A percentile compares a stretch with the other conserved stretches of the same genome.
phyloP scores from a whole-genome alignment of 2,329 filamentous ascomycete species.

The Neoascochyta sp. region DNA sequence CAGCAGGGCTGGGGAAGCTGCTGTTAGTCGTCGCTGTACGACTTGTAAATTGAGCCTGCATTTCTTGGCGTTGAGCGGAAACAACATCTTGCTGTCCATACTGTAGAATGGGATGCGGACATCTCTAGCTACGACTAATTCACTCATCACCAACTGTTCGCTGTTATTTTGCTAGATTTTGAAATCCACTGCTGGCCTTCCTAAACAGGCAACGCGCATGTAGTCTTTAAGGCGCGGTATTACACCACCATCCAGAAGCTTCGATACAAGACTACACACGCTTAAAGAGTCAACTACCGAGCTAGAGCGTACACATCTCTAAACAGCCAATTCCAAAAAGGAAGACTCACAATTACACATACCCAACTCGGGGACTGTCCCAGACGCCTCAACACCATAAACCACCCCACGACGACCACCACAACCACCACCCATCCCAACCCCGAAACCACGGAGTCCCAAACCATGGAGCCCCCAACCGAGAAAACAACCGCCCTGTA shows the following conservation, averaged over 20 bases:
- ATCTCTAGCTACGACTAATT: too few species aligned
- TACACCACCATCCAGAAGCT: conserved; percentile 5
- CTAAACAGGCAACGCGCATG: conserved; percentile 9
- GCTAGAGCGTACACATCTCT: too few species aligned
- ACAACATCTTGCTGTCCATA: too few species aligned
- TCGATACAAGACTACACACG: too few species aligned
- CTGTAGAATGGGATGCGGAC: too few species aligned
- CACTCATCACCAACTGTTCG: too few species aligned
- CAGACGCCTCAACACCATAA: neutral
- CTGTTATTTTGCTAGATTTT: too few species aligned
- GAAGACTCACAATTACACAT: too few species aligned
- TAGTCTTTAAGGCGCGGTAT: conserved; percentile 7
- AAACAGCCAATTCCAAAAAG: too few species aligned
- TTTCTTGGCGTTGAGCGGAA: neutral
- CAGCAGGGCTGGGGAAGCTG: conserved; percentile 34
- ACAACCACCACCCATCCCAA: neutral
- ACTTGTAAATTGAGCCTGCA: neutral
- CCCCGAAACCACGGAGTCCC: neutral
- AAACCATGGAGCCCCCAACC: conserved; percentile 1
- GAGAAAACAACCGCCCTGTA: conserved; percentile 34
- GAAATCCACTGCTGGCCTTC: too few species aligned
- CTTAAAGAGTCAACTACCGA: too few species aligned
- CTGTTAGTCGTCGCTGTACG: conserved; percentile 16
- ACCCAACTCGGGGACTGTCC: too few species aligned
- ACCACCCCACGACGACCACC: neutral